Evolutionary conservation across 2,329 filamentous ascomycete genomes (phyloP).

Genomic region (Colletotrichum orbiculare): DNA sequence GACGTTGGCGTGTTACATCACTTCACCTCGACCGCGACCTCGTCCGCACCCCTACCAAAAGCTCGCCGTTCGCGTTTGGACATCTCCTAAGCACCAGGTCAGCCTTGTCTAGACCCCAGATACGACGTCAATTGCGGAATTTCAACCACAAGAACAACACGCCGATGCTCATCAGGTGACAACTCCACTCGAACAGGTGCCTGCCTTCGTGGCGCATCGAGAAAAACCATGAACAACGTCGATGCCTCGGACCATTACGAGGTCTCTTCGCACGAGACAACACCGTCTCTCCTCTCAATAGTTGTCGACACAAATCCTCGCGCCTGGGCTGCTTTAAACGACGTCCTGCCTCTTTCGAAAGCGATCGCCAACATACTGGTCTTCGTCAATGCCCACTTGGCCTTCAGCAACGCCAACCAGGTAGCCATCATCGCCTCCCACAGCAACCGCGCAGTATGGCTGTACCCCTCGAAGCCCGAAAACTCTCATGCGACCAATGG

Average conservation of each 20-base stretch:
- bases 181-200: slow-evolving; percentile 29
- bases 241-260: slow-evolving; percentile 72
- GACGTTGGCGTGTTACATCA: slow-evolving; percentile 27
- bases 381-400: slow-evolving; percentile 96
- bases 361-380: slow-evolving; percentile 90
- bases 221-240: slow-evolving; percentile 61
- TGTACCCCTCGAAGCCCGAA: slow-evolving; percentile 74
- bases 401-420: slow-evolving; percentile 92
- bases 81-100: too few species aligned
- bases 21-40: slow-evolving; percentile 16
- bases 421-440: slow-evolving; percentile 93
- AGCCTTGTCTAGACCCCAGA: slow-evolving; percentile 7
- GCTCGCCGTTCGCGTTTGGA: background rate
- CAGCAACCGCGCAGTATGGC: slow-evolving; percentile 85
- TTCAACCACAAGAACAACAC: background rate
- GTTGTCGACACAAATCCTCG: slow-evolving; percentile 97
- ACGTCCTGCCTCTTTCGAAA: slow-evolving; percentile 81
- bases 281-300: slow-evolving; percentile 87
- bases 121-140: too few species aligned
- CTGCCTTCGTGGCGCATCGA: slow-evolving; percentile 25
- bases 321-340: slow-evolving; percentile 85
- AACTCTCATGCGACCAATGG: slow-evolving; percentile 32
- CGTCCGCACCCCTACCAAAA: slow-evolving; percentile 23
- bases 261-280: slow-evolving; percentile 62
- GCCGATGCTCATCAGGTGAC: slow-evolving; percentile 30